These are phyloP conservation scores for Russula earlei DNA, from an alignment of 768 basidiomycete genomes.

Conservation along the genomic window DNA sequence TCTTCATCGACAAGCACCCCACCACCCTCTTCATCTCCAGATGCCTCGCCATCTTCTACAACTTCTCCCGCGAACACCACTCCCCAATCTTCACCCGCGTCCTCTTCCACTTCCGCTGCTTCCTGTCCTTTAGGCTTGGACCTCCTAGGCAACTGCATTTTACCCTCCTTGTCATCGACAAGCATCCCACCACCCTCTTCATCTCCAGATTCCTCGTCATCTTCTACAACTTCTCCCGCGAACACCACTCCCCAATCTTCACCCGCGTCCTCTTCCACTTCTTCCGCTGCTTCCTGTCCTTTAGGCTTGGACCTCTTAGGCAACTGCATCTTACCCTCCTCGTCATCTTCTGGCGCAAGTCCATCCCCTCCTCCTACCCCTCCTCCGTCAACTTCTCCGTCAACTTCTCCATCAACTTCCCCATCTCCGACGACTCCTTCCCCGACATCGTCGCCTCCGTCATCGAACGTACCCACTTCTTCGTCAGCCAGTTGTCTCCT, in stretches of 20 bases:
- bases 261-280: background rate
- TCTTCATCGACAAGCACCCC: background rate
- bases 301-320: background rate
- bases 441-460: background rate
- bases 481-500: too few relatives aligned
- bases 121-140: background rate
- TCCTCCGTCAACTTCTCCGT: background rate
- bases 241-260: too few relatives aligned
- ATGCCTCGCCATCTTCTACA: background rate
- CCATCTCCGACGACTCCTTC: background rate
- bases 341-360: background rate
- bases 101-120: background rate
- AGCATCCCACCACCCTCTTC: background rate
- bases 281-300: background rate
- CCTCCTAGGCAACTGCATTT: background rate
- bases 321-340: background rate
- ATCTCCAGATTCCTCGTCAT: constrained; percentile 1
- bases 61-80: too few relatives aligned
- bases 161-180: background rate
- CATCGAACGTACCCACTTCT: too few relatives aligned
- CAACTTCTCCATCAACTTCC: background rate
- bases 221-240: background rate
- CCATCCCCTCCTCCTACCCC: too few relatives aligned
- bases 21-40: background rate
- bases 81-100: too few relatives aligned